Conservation (phyloP, 2,329 filamentous ascomycete genomes). For the Scedosporium boydii region DNA sequence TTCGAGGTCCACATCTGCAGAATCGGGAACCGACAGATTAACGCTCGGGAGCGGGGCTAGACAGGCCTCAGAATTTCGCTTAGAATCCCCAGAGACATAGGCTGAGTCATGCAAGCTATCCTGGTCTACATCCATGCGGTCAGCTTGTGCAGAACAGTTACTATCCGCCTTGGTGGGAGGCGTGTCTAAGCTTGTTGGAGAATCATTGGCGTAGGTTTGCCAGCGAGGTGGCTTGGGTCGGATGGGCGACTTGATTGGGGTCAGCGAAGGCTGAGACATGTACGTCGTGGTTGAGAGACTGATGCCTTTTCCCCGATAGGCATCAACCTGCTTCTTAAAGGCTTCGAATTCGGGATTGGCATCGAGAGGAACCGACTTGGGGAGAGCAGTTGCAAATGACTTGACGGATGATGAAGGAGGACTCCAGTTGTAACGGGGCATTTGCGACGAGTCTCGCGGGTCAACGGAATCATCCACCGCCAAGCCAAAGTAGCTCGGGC, state of each 20-base stretch:
- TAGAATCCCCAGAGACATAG: constrained; percentile 44
- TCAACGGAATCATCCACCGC: constrained; percentile 51
- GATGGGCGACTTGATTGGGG: constrained; percentile 14
- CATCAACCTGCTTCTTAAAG: constrained; percentile 64
- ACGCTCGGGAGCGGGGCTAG: constrained; percentile 29
- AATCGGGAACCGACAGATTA: constrained; percentile 33
- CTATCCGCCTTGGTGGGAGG: background rate
- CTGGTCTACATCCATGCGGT: constrained; percentile 33
- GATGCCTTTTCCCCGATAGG: constrained; percentile 30
- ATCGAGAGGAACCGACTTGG: constrained; percentile 61
- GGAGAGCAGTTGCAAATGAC: constrained; percentile 58
- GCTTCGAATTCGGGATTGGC: constrained; percentile 76
- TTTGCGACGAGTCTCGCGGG: constrained; percentile 51
- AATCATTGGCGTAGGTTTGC: constrained; percentile 38
- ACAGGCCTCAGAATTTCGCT: constrained; percentile 41
- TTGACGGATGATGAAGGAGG: constrained; percentile 61
- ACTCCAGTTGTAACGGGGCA: constrained; percentile 66
- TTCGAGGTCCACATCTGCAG: constrained; percentile 19
- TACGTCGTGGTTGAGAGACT: constrained; percentile 2
- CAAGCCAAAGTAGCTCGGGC: constrained; percentile 84
- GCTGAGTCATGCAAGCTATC: constrained; percentile 42
- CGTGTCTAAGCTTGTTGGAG: constrained; percentile 16
- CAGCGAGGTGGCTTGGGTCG: constrained; percentile 36
- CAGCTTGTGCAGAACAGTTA: background rate
- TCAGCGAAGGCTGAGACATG: constrained; percentile 5